These are phyloP conservation scores for Tolypocladium inflatum DNA, from an alignment of 2,329 filamentous ascomycete species.

Conservation along the genomic window DNA sequence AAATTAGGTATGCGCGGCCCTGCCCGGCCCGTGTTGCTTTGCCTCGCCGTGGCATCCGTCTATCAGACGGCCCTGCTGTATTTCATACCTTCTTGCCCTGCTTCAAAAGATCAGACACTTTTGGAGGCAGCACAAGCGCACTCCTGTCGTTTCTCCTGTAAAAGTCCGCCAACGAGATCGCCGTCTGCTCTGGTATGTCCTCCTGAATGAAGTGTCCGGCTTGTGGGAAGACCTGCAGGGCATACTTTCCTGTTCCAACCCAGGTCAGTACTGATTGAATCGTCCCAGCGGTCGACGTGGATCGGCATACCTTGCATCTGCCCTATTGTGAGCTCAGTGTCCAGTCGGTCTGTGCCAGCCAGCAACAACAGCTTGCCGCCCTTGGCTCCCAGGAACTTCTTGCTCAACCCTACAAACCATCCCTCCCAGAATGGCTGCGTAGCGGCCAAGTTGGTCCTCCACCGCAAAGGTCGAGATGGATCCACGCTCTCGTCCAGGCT, in stretches of 20 bases:
- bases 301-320: slow-evolving; percentile 74
- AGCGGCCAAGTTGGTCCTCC: slow-evolving; percentile 74
- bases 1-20: neutral
- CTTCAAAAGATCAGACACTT: slow-evolving; percentile 66
- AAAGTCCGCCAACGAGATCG: slow-evolving; percentile 78
- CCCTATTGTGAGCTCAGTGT: slow-evolving; percentile 88
- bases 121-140: slow-evolving; percentile 77
- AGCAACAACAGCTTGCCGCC: slow-evolving; percentile 80
- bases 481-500: slow-evolving; percentile 32
- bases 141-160: slow-evolving; percentile 84
- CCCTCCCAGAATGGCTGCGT: slow-evolving; percentile 91
- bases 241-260: slow-evolving; percentile 64
- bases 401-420: slow-evolving; percentile 84
- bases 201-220: slow-evolving; percentile 97
- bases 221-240: slow-evolving; percentile 86
- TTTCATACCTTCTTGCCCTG: slow-evolving; percentile 50
- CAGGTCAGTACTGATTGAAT: neutral
- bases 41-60: neutral
- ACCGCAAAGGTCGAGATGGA: slow-evolving; percentile 53
- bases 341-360: slow-evolving; percentile 80
- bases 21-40: neutral
- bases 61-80: neutral
- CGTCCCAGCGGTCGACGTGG: neutral
- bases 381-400: slow-evolving; percentile 72
- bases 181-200: slow-evolving; percentile 85